These are phyloP conservation scores for Jamesozyma hellenica DNA, from an alignment of 805 yeast genomes.

Conservation along the genomic window DNA sequence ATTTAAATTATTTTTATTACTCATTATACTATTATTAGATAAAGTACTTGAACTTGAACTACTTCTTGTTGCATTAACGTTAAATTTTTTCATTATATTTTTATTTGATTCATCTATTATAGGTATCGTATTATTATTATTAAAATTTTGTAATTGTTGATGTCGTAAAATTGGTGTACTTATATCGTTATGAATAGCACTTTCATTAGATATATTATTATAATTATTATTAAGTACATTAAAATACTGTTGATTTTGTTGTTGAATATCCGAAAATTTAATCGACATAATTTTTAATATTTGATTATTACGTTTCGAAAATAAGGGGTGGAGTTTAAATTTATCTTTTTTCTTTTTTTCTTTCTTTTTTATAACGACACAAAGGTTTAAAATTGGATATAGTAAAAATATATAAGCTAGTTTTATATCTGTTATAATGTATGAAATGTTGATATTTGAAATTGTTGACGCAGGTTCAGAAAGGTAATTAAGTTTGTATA, in stretches of 20 bases:
- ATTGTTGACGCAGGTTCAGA: no score
- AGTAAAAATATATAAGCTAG: no score
- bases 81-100: constrained; percentile 4
- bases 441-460: no score
- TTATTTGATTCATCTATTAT: constrained; percentile 2
- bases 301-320: no score
- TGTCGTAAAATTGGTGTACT: neutral
- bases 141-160: constrained; percentile 1
- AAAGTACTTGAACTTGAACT: constrained; percentile 8
- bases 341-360: neutral
- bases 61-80: constrained; percentile 9
- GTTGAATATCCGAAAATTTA: neutral
- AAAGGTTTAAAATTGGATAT: no score
- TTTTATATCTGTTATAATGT: no score
- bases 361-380: no score
- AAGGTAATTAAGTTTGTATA: no score
- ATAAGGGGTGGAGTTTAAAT: no score
- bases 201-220: neutral
- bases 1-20: neutral
- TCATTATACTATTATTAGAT: neutral
- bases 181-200: neutral
- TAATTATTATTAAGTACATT: neutral
- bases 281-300: neutral
- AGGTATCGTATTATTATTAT: constrained; percentile 1
- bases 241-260: neutral